Evolutionary conservation across 257 asterid species (phyloP).

Genomic region (Fraxinus anomala): DNA sequence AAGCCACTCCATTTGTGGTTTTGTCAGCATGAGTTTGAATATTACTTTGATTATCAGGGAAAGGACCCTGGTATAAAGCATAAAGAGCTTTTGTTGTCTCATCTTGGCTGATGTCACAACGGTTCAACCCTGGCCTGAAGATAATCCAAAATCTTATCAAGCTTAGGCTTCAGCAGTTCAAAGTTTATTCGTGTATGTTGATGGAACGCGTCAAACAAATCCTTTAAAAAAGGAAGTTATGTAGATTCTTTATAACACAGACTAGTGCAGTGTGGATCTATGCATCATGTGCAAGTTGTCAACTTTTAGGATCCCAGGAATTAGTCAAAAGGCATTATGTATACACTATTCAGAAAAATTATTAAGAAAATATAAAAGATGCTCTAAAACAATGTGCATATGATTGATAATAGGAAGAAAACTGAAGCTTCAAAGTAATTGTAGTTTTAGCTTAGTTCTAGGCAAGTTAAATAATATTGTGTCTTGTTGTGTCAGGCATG

Average conservation of each 20-base stretch:
- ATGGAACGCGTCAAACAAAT: neutral
- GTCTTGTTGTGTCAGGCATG: neutral
- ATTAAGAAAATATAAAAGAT: neutral
- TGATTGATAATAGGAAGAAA: neutral
- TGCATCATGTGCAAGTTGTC: neutral
- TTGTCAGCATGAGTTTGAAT: slow-evolving; percentile 45
- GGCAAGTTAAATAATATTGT: neutral
- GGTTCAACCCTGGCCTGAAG: slow-evolving; percentile 89
- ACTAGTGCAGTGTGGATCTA: neutral
- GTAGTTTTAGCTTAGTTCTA: neutral
- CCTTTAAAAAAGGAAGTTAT: neutral
- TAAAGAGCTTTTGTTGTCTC: slow-evolving; percentile 68
- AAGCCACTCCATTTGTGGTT: slow-evolving; percentile 39
- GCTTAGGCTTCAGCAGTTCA: slow-evolving; percentile 18
- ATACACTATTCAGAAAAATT: neutral
- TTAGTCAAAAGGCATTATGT: neutral
- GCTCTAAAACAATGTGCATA: neutral
- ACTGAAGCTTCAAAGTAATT: neutral
- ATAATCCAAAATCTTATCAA: slow-evolving; percentile 26
- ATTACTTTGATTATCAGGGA: slow-evolving; percentile 47
- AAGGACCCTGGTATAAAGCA: slow-evolving; percentile 47
- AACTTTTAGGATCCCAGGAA: neutral
- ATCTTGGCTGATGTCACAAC: slow-evolving; percentile 68
- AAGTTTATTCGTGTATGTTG: neutral
- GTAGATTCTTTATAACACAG: neutral